A percentile compares a stretch with the other conserved stretches of the same genome.
These are phyloP conservation scores for Aspergillus pseudoviridinutans DNA, from an alignment of 2,329 filamentous ascomycete species.

Conservation along the genomic window DNA sequence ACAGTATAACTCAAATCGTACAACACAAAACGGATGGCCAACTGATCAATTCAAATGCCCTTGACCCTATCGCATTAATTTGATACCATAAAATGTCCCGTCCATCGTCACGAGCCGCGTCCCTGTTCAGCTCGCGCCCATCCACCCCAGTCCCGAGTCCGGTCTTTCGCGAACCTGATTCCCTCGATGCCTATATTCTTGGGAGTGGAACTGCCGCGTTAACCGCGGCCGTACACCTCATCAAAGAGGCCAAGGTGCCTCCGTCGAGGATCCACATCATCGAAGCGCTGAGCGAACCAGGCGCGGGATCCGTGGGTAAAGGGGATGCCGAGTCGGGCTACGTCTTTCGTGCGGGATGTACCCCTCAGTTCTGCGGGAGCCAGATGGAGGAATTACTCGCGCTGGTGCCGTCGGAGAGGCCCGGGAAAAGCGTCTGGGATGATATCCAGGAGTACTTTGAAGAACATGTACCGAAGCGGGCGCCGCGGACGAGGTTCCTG, in stretches of 20 bases:
- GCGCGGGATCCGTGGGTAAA: constrained; percentile 26
- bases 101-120: neutral
- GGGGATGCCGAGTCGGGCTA: constrained; percentile 32
- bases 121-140: neutral
- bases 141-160: neutral
- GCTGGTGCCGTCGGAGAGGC: constrained; percentile 24
- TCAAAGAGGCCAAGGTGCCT: constrained; percentile 32
- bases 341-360: constrained; percentile 32
- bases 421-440: constrained; percentile 12
- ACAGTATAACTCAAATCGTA: neutral
- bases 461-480: neutral
- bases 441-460: constrained; percentile 14
- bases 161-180: constrained; percentile 21
- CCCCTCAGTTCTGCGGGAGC: constrained; percentile 32
- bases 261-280: constrained; percentile 33
- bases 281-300: constrained; percentile 27
- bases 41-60: neutral
- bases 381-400: constrained; percentile 33
- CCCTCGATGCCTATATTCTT: constrained; percentile 31
- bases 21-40: neutral
- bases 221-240: constrained; percentile 34
- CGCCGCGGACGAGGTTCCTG: constrained; percentile 13
- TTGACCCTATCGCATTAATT: too few species aligned
- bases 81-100: neutral
- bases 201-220: constrained; percentile 35